Evolutionary conservation across 192 early-diverging fungal genomes (phyloP), one percentile per base, ranked within the genome.

Genomic region (Linnemannia hyalina): DNA sequence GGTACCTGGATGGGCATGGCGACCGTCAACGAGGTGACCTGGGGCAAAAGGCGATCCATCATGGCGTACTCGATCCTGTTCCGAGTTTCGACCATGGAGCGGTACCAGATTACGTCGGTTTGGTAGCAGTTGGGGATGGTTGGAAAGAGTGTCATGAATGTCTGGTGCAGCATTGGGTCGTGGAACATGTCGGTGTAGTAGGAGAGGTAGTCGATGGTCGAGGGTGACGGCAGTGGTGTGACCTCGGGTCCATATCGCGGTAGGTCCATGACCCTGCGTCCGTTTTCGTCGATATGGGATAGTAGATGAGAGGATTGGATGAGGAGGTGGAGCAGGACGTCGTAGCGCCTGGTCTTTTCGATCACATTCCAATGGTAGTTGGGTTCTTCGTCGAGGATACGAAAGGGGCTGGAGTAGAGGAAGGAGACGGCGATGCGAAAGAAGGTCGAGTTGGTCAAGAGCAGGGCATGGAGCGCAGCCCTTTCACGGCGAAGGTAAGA

Each of bases 121-220:
- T 77, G 46, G 72, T 86, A 86, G 65, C 84, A 86, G 65, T 86
- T 86, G 8, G 84, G 84, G 80, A 86, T 74, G 13, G 80, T 55
- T 10, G 84, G 84, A 38, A 86, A 86, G 44, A 86, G 76, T 1
- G 84, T 78, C 84, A 86, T 86, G 54, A 86, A 86, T 6, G 79
- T 78, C 65, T 78, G 60, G 42, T 86, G 80, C 75, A 86, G 32
- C 84, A 86, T 81, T 0, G 84, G 84, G n/a, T 86, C 84, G 46
- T 86, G 84, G 71, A 74, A 75, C 84, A 86, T 81, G 63, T 86
- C 76, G 36, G 75, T 81, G 72, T 77, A 86, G 68, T 78, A 86
- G 15, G 79, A 74, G 1, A 86, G 68, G 46, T 86, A 86, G 69
- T 86, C 80, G 57, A 86, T 75, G 13, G 84, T 86, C n/a, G 84